Conservation (phyloP, 2,329 filamentous ascomycete species). For the Colletotrichum noveboracense region DNA sequence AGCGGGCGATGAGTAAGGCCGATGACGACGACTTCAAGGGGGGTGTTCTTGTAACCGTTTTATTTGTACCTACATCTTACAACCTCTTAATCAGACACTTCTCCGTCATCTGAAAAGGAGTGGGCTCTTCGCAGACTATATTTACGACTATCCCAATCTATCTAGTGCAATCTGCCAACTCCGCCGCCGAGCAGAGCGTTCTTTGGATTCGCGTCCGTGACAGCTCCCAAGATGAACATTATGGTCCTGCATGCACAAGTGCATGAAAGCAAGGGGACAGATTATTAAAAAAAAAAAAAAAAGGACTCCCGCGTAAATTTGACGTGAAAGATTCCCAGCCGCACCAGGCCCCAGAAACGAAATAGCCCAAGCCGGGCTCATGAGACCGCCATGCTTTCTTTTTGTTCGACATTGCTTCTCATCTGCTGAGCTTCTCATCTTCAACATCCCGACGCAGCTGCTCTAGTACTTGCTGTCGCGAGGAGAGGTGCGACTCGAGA, state of each 20-base stretch:
- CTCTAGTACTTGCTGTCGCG: conserved; percentile 76
- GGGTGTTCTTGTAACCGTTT: background rate
- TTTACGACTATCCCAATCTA: background rate
- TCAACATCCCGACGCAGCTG: conserved; percentile 85
- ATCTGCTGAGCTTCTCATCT: conserved; percentile 73
- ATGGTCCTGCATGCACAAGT: conserved; percentile 3
- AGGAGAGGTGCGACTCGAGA: conserved; percentile 80
- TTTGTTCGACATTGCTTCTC: background rate
- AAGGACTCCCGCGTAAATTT: background rate
- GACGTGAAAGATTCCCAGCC: background rate
- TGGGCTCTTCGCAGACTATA: background rate
- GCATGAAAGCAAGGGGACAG: background rate
- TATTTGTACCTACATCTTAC: background rate
- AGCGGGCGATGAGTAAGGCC: background rate
- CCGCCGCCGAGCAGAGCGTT: background rate
- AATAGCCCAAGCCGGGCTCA: background rate
- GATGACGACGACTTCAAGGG: background rate
- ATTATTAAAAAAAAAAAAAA: conserved; percentile 1
- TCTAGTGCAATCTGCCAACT: background rate
- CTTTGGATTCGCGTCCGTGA: background rate
- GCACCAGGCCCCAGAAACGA: background rate
- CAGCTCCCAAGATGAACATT: background rate
- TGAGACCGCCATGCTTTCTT: background rate
- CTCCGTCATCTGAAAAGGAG: background rate
- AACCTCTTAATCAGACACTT: background rate